These are phyloP conservation scores for Xylariomycetidae sp. DNA, from an alignment of 2,329 filamentous ascomycete genomes.

Conservation along the genomic window DNA sequence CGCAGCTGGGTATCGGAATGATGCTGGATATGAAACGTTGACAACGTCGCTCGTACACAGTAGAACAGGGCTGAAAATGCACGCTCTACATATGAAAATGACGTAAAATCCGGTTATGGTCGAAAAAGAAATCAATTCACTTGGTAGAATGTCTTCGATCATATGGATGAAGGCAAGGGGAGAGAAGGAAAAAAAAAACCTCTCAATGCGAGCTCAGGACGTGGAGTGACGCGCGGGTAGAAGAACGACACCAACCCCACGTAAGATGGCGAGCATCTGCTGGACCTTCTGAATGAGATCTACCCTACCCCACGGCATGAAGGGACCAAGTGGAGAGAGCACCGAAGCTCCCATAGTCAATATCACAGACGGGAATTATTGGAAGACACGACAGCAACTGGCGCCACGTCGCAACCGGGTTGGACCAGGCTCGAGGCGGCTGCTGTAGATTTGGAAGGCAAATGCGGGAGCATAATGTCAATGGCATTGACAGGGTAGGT, in stretches of 20 bases:
- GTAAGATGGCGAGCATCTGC: conserved; percentile 14
- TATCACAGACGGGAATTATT: conserved; percentile 29
- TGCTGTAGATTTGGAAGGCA: neutral
- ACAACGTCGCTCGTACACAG: conserved; percentile 10
- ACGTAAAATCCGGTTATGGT: neutral
- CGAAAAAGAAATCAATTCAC: conserved; percentile 21
- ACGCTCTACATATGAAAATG: conserved; percentile 18
- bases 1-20: neutral
- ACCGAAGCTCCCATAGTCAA: conserved; percentile 30
- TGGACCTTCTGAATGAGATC: conserved; percentile 15
- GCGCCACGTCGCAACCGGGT: conserved; percentile 33
- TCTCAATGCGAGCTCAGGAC: conserved; percentile 18
- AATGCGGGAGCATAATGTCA: conserved; percentile 10
- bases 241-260: conserved; percentile 16
- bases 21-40: conserved; percentile 16
- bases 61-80: conserved; percentile 13
- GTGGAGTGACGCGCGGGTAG: conserved; percentile 15
- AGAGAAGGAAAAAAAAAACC: conserved; percentile 9
- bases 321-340: conserved; percentile 23
- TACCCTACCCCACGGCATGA: conserved; percentile 21
- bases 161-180: conserved; percentile 24
- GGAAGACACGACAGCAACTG: conserved; percentile 28
- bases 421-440: conserved; percentile 12
- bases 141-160: neutral
- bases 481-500: conserved; percentile 13